Percentiles rank a stretch among this genome's conserved stretches.
These are phyloP conservation scores for Populus alba DNA, from an alignment of 345 rosid species.

Conservation along the genomic window DNA sequence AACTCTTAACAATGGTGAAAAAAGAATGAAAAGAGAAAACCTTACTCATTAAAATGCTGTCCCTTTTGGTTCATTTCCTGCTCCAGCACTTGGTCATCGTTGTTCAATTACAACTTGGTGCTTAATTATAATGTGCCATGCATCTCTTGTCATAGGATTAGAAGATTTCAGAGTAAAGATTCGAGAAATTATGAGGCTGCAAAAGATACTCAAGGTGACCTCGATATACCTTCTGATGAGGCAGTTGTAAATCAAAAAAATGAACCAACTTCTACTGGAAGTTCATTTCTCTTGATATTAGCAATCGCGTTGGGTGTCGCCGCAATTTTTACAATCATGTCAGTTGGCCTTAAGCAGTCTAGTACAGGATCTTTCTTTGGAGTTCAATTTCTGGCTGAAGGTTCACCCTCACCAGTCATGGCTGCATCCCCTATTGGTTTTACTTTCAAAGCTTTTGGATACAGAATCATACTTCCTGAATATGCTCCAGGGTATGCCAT, in stretches of 20 bases:
- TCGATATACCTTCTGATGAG: conserved; percentile 23
- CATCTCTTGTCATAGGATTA: conserved; percentile 29
- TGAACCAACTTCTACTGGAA: conserved; percentile 22
- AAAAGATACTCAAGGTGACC: conserved; percentile 27
- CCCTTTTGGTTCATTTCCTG: background rate
- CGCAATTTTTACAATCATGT: conserved; percentile 40
- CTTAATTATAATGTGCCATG: background rate
- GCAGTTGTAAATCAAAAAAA: conserved; percentile 15
- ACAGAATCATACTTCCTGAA: conserved; percentile 61
- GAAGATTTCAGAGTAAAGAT: conserved; percentile 35
- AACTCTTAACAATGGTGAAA: background rate
- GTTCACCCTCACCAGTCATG: conserved; percentile 43
- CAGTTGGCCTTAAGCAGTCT: conserved; percentile 35
- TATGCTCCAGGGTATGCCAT: conserved; percentile 69
- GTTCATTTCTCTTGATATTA: conserved; percentile 53
- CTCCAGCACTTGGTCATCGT: background rate
- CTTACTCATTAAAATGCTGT: background rate
- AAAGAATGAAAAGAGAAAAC: background rate
- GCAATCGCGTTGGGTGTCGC: conserved; percentile 58
- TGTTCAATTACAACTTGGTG: background rate
- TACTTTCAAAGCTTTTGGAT: conserved; percentile 70
- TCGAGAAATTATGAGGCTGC: conserved; percentile 30
- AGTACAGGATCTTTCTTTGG: conserved; percentile 48
- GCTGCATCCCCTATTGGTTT: conserved; percentile 50
- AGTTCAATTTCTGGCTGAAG: conserved; percentile 47